phyloP scores from a whole-genome alignment of 208 protist genomes.

The Lotmaria passim region DNA sequence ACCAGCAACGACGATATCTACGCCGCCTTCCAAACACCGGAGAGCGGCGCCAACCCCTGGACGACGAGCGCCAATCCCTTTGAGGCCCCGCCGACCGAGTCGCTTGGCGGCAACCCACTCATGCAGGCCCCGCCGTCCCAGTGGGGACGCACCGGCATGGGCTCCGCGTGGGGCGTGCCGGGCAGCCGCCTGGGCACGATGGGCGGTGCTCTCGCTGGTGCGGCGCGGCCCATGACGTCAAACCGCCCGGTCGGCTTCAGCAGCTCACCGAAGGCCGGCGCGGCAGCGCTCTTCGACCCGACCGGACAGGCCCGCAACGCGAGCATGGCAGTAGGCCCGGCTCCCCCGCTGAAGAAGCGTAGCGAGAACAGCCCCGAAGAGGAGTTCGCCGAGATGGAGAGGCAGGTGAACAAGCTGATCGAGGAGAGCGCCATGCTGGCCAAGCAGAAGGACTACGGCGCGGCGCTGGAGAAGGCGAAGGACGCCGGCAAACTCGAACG shows the following conservation, averaged over 20 bases:
- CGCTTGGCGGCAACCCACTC: conserved; percentile 66
- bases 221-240: conserved; percentile 92
- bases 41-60: conserved; percentile 51
- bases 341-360: conserved; percentile 91
- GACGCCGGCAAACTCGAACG: conserved; percentile 94
- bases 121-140: conserved; percentile 83
- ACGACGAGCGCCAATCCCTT: conserved; percentile 46
- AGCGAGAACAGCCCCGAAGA: conserved; percentile 93
- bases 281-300: conserved; percentile 80
- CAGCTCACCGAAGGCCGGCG: conserved; percentile 30
- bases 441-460: conserved; percentile 84
- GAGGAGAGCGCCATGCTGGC: conserved; percentile 94
- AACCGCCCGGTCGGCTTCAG: conserved; percentile 93
- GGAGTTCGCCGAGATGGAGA: conserved; percentile 92
- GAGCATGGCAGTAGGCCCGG: conserved; percentile 78
- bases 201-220: conserved; percentile 55
- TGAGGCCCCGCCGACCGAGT: conserved; percentile 28
- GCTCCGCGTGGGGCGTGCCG: conserved; percentile 72
- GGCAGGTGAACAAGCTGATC: conserved; percentile 93
- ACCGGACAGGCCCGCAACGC: conserved; percentile 68
- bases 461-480: conserved; percentile 95
- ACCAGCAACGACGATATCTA: conserved; percentile 76
- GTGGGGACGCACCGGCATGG: conserved; percentile 67
- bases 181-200: conserved; percentile 72
- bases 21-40: conserved; percentile 70